Base-by-base conservation (phyloP, 1,139 yeast genomes). In the Magnusiomyces ingens region DNA sequence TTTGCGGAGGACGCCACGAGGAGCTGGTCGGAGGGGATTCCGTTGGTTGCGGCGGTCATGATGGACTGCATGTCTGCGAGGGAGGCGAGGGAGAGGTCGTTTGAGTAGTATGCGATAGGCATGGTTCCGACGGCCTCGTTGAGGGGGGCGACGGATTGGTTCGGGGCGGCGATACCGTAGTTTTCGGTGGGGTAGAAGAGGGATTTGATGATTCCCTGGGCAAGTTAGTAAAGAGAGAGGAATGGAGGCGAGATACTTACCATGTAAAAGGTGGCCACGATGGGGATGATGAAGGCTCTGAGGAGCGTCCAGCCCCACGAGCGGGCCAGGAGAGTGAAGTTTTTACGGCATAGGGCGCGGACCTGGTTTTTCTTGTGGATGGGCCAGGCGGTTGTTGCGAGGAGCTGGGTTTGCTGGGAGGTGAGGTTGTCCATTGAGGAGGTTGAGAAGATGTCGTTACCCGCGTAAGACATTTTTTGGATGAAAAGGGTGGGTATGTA, bases 151-250 rank as follows among this genome's bases (percentile, higher is more conserved):
- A 69, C 59, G 2, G 61, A 55, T 29, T 44, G 47, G 3, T 55
- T 50, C 1, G 70, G 69, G 8, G 57, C 55, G 11, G 68, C 64
- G 2, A 70, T 64, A n/a, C 73, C 73, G 50, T 63, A 70, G 10
- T 57, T 60, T 2, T 68, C 69, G 36, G 57, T 58, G 0, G 68
- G 67, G 2, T 63, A 62, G 52, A 62, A 69, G 47, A 67, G 64
- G 52, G 64, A 61, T 56, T 65, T 65, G n/a, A 67, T 60, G 50
- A 60, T 66, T 6, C 69, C 32, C 32, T 26, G 8, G 8, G 32
- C 8, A 26, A 26, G 32, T 26, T 26, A 26, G 32, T n/a, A n/a
- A n/a, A 26, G 32, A 26, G 32, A 26, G 32, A 5, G 4, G 32
- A 26, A 26, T 5, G 32, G 8, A 26, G 32, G 32, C 4, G 4